Percentiles rank a stretch among this genome's conserved stretches.
Evolutionary conservation across 208 protist genomes (phyloP).

Genomic region (Acanthamoeba healyi): DNA sequence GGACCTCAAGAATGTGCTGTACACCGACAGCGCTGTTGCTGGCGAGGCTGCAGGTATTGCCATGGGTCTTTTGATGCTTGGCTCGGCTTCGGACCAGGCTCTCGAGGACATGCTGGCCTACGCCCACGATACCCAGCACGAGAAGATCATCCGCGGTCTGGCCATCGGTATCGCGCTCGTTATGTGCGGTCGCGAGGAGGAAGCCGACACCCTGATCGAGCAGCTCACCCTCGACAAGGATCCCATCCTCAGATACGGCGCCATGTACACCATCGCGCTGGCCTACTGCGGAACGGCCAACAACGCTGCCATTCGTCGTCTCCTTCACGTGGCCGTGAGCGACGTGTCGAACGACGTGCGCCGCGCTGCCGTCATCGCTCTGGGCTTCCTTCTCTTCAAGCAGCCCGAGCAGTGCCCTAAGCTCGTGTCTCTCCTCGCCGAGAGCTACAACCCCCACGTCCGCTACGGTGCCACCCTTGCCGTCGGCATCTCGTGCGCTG

Average conservation of each 20-base stretch:
- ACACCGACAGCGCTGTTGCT: slow-evolving; percentile 96
- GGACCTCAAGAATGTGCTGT: slow-evolving; percentile 96
- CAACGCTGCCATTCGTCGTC: slow-evolving; percentile 94
- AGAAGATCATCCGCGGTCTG: slow-evolving; percentile 99
- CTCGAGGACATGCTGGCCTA: slow-evolving; percentile 95
- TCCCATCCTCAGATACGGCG: slow-evolving; percentile 97
- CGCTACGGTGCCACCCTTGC: slow-evolving; percentile 98
- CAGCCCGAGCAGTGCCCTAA: slow-evolving; percentile 94
- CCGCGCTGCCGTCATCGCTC: slow-evolving; percentile 97
- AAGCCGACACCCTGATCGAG: slow-evolving; percentile 95
- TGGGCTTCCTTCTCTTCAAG: slow-evolving; percentile 98
- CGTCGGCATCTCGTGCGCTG: slow-evolving; percentile 98
- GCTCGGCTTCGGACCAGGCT: slow-evolving; percentile 91
- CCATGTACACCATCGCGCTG: slow-evolving; percentile 97
- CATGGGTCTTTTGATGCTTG: slow-evolving; percentile 98
- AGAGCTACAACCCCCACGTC: slow-evolving; percentile 99
- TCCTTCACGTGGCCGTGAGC: slow-evolving; percentile 97
- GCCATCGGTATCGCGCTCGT: slow-evolving; percentile 97
- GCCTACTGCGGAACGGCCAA: slow-evolving; percentile 98
- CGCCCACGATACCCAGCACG: slow-evolving; percentile 98
- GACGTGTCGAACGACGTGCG: slow-evolving; percentile 99
- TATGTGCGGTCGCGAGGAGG: slow-evolving; percentile 97
- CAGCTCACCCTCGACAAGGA: slow-evolving; percentile 95
- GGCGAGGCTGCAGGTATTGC: slow-evolving; percentile 98
- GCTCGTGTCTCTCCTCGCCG: slow-evolving; percentile 92